Conservation (phyloP, 2,329 filamentous ascomycete species). For the Fusarium globosum region DNA sequence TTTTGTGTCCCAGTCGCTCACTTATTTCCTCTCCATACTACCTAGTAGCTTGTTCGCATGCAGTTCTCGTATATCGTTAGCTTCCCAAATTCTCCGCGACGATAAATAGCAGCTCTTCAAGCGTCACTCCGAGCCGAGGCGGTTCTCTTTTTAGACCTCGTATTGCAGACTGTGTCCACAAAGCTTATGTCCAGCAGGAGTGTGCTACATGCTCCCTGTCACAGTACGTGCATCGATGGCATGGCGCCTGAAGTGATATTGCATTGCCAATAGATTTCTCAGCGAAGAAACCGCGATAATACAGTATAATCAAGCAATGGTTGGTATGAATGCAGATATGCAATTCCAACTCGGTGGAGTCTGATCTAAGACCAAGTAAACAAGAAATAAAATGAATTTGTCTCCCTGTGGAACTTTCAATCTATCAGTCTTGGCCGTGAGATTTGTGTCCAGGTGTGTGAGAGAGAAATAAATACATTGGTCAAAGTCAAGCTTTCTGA, state of each 20-base stretch:
- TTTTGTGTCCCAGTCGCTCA: not conserved
- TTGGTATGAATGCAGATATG: slow-evolving; percentile 13
- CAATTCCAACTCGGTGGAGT: slow-evolving; percentile 19
- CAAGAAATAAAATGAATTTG: slow-evolving; percentile 6
- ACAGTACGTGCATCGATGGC: not conserved
- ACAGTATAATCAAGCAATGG: slow-evolving; percentile 5
- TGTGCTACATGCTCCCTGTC: slow-evolving; percentile 12
- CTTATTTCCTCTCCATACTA: not conserved
- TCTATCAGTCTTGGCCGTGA: not conserved
- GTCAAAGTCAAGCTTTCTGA: not conserved
- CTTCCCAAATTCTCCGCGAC: slow-evolving; percentile 9
- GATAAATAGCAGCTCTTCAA: slow-evolving; percentile 6
- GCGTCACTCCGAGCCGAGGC: not conserved
- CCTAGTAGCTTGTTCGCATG: not conserved
- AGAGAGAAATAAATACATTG: not conserved
- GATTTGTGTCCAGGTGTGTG: not conserved
- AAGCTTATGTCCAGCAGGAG: slow-evolving; percentile 19
- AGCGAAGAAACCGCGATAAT: not conserved
- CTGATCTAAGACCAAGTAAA: slow-evolving; percentile 42
- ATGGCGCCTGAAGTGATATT: slow-evolving; percentile 6
- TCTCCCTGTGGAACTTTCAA: not conserved
- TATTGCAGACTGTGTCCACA: slow-evolving; percentile 34
- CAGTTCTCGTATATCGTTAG: slow-evolving; percentile 15
- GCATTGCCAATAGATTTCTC: slow-evolving; percentile 9
- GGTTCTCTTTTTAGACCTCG: slow-evolving; percentile 33